These are phyloP conservation scores for Alternaria sp. DNA, from an alignment of 2,329 filamentous ascomycete species.

Conservation along the genomic window DNA sequence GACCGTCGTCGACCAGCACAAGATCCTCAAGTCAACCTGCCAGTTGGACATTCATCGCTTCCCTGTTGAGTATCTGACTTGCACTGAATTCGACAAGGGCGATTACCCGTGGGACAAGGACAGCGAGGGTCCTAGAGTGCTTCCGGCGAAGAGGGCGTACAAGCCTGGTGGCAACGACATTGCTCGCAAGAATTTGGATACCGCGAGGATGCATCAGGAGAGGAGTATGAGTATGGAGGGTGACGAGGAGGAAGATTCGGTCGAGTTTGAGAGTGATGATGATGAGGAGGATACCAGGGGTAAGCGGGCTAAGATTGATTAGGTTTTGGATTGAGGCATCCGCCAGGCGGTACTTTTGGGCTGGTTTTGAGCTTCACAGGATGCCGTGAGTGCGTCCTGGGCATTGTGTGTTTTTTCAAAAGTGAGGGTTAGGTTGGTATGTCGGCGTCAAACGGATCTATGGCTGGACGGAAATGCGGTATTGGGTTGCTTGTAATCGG, in stretches of 20 bases:
- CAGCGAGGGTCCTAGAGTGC: slow-evolving; percentile 2
- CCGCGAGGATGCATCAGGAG: slow-evolving; percentile 19
- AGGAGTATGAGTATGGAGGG: slow-evolving; percentile 9
- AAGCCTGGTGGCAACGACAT: slow-evolving; percentile 40
- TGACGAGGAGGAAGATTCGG: slow-evolving; percentile 8
- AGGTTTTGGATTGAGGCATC: not conserved
- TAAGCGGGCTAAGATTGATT: slow-evolving; percentile 7
- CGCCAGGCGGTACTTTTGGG: not conserved
- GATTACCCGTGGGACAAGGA: slow-evolving; percentile 52
- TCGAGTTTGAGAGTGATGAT: slow-evolving; percentile 14
- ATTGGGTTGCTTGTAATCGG: not conserved
- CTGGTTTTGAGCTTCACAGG: not conserved
- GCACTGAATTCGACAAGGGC: slow-evolving; percentile 48
- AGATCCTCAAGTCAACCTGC: slow-evolving; percentile 50
- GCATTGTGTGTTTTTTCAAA: not conserved
- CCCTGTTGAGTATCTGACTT: slow-evolving; percentile 54
- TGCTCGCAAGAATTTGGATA: slow-evolving; percentile 30
- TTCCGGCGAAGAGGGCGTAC: slow-evolving; percentile 23
- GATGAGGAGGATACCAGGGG: not conserved
- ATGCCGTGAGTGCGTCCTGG: not conserved
- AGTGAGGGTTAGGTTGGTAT: not conserved
- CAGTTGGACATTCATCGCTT: slow-evolving; percentile 48
- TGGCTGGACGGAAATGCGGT: not conserved
- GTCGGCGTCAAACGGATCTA: slow-evolving; percentile 1
- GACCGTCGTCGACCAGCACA: slow-evolving; percentile 43